Evolutionary conservation across 257 asterid species (phyloP).

Genomic region (Linderniella brevidens): DNA sequence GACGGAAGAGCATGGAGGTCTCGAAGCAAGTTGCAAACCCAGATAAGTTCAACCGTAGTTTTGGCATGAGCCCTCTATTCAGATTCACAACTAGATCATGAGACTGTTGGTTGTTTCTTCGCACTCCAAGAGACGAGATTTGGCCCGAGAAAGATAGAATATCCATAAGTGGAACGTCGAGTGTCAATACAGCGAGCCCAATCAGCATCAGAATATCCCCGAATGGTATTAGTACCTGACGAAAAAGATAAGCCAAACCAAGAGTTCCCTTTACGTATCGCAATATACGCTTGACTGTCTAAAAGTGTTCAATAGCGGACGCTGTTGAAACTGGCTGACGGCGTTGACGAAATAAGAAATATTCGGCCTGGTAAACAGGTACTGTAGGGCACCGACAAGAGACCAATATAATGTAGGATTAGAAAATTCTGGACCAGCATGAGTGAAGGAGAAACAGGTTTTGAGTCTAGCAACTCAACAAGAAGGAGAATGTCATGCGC

Average conservation of each 20-base stretch:
- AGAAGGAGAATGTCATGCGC: background rate
- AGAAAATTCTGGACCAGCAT: background rate
- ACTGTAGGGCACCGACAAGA: background rate
- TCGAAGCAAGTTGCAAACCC: background rate
- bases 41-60: background rate
- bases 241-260: too few species aligned
- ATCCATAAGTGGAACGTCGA: conserved; percentile 3
- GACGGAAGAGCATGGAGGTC: background rate
- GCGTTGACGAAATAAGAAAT: background rate
- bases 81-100: background rate
- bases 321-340: background rate
- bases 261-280: too few species aligned
- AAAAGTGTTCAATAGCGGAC: too few species aligned
- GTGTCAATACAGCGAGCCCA: background rate
- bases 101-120: conserved; percentile 1
- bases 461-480: background rate
- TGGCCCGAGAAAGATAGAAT: background rate
- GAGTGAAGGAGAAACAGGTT: background rate
- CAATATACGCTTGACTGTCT: too few species aligned
- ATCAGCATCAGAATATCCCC: too few species aligned
- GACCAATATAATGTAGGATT: background rate
- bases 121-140: background rate
- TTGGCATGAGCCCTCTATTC: background rate
- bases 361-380: background rate
- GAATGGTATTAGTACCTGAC: too few species aligned